Conservation (phyloP, 2,329 filamentous ascomycete species). For the Ceratocystis destructans region DNA sequence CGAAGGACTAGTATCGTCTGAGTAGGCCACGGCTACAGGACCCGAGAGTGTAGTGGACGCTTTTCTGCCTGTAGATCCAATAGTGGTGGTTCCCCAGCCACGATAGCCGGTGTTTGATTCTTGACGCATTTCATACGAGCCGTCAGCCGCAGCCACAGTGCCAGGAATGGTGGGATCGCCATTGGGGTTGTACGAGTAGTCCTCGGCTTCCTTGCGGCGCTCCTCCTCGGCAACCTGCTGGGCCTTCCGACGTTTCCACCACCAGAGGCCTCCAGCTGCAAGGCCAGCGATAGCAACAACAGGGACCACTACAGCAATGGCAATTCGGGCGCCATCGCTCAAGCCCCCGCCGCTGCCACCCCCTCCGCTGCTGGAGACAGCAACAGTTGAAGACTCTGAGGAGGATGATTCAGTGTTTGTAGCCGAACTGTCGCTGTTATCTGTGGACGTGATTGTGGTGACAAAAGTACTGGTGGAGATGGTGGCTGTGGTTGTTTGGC, state of each 20-base stretch:
- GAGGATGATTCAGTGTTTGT: slow-evolving; percentile 20
- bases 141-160: slow-evolving; percentile 35
- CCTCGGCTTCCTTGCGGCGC: slow-evolving; percentile 88
- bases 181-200: slow-evolving; percentile 97
- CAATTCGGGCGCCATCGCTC: slow-evolving; percentile 56
- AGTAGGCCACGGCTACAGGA: slow-evolving; percentile 51
- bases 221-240: slow-evolving; percentile 75
- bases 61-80: slow-evolving; percentile 57
- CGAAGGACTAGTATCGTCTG: slow-evolving; percentile 49
- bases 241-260: slow-evolving; percentile 81
- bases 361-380: slow-evolving; percentile 23
- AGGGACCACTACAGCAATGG: slow-evolving; percentile 85
- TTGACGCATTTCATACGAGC: slow-evolving; percentile 62
- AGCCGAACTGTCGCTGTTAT: slow-evolving; percentile 3
- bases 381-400: slow-evolving; percentile 24
- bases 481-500: slow-evolving; percentile 18
- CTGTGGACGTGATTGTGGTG: slow-evolving; percentile 22
- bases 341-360: slow-evolving; percentile 33
- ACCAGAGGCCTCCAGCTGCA: slow-evolving; percentile 60
- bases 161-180: slow-evolving; percentile 65
- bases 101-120: slow-evolving; percentile 69
- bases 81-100: slow-evolving; percentile 72
- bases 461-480: slow-evolving; percentile 21
- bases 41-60: slow-evolving; percentile 81
- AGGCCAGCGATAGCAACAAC: slow-evolving; percentile 77